A percentile compares a stretch with the other conserved stretches of the same genome.
Evolutionary conservation across 305 asterid species (phyloP).

Genomic region (Petunia hybrid): DNA sequence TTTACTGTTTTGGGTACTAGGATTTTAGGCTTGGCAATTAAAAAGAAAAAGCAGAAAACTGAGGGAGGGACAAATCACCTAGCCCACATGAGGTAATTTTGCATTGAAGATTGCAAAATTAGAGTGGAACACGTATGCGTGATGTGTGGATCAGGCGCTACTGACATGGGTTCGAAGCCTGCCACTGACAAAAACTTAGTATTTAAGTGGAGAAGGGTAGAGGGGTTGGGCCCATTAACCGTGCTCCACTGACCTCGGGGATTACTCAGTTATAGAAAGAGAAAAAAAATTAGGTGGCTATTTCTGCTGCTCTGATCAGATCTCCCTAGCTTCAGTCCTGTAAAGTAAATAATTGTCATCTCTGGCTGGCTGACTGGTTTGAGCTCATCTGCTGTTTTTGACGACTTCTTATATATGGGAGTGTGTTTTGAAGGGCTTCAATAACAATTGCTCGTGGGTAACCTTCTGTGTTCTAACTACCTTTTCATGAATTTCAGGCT

Average conservation of each 20-base stretch:
- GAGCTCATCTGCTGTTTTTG: constrained; percentile 10
- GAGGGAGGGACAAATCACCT: background rate
- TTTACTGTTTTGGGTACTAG: background rate
- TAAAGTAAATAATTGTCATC: background rate
- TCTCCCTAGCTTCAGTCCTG: background rate
- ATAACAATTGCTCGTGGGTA: constrained; percentile 2
- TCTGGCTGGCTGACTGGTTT: background rate
- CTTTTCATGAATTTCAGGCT: constrained; percentile 52
- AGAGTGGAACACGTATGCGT: background rate
- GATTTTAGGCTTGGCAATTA: background rate
- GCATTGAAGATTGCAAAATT: background rate
- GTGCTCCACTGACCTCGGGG: no score
- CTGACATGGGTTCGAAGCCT: no score
- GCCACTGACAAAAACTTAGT: no score
- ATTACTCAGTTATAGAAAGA: no score
- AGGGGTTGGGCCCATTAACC: no score
- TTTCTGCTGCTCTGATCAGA: background rate
- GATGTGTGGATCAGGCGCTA: no score
- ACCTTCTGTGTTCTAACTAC: constrained; percentile 24
- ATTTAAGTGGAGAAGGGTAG: no score
- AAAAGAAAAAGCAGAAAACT: constrained; percentile 18
- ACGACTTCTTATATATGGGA: background rate
- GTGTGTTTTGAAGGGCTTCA: constrained; percentile 10
- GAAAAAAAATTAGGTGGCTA: background rate
- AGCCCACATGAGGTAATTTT: background rate